Evolutionary conservation across 352 stramenopile genomes (phyloP).

Genomic region (Phytophthora vignae): DNA sequence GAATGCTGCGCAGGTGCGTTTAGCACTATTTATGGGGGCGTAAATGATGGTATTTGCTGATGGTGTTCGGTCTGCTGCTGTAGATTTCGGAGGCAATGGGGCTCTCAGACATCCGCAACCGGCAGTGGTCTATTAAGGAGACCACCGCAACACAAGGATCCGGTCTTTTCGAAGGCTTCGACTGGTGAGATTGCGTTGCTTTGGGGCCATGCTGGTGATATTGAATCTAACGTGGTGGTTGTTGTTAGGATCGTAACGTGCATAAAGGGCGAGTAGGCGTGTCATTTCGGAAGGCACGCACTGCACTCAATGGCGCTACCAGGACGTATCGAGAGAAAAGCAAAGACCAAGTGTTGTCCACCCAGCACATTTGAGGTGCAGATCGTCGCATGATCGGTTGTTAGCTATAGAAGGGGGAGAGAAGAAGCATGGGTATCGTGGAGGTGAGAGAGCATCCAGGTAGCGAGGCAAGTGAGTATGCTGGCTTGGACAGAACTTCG

Average conservation of each 20-base stretch:
- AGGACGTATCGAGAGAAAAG: slow-evolving; percentile 6
- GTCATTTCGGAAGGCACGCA: slow-evolving; percentile 7
- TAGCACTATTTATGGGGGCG: background rate
- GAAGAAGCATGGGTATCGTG: background rate
- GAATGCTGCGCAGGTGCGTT: slow-evolving; percentile 82
- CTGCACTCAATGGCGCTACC: slow-evolving; percentile 5
- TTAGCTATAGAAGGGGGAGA: slow-evolving; percentile 43
- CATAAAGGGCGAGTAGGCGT: slow-evolving; percentile 88
- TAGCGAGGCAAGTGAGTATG: slow-evolving; percentile 23
- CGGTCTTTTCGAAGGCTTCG: slow-evolving; percentile 99
- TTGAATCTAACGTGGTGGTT: slow-evolving; percentile 13
- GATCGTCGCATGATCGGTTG: slow-evolving; percentile 8
- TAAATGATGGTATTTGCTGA: slow-evolving; percentile 3
- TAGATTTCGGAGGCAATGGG: slow-evolving; percentile 98
- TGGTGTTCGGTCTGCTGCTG: background rate
- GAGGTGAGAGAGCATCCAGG: slow-evolving; percentile 1
- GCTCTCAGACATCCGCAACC: slow-evolving; percentile 97
- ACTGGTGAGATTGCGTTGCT: slow-evolving; percentile 86
- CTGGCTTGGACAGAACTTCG: slow-evolving; percentile 5
- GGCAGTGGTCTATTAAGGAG: slow-evolving; percentile 99
- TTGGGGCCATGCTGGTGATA: background rate
- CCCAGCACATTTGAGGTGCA: slow-evolving; percentile 10
- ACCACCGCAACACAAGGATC: slow-evolving; percentile 98
- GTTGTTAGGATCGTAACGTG: slow-evolving; percentile 85
- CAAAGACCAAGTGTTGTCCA: background rate